These are phyloP conservation scores for Schizonepeta tenuifolia DNA, from an alignment of 257 asterid species.

Conservation along the genomic window DNA sequence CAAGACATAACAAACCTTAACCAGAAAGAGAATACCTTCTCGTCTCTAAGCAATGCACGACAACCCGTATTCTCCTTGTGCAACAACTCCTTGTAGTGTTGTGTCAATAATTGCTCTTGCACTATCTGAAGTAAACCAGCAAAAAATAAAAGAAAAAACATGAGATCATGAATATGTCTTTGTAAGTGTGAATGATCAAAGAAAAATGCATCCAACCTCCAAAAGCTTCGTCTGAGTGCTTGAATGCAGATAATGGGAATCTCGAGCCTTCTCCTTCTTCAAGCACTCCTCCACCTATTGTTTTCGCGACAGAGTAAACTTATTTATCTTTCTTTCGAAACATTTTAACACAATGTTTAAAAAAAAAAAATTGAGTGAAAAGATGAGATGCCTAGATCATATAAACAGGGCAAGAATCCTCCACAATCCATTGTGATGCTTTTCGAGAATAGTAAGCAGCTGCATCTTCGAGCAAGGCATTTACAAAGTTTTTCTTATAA, in stretches of 20 bases:
- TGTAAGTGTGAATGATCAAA: too few species aligned
- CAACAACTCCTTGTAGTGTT: constrained; percentile 46
- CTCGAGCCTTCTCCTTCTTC: constrained; percentile 60
- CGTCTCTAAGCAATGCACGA: constrained; percentile 56
- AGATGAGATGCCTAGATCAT: constrained; percentile 49
- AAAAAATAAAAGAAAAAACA: background rate
- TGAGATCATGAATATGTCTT: background rate
- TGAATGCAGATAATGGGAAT: constrained; percentile 55
- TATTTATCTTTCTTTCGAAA: too few species aligned
- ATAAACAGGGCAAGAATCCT: constrained; percentile 68
- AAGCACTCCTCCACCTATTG: constrained; percentile 48
- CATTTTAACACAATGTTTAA: too few species aligned
- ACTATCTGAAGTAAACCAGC: constrained; percentile 38
- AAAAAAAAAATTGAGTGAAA: too few species aligned
- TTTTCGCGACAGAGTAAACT: background rate
- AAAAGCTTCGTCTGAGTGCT: constrained; percentile 52
- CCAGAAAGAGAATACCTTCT: constrained; percentile 44
- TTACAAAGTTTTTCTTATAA: constrained; percentile 54
- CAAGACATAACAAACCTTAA: background rate
- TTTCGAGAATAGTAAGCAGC: constrained; percentile 58
- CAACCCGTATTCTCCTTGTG: constrained; percentile 72
- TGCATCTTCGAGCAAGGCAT: constrained; percentile 48
- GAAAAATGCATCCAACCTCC: constrained; percentile 41
- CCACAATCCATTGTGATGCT: constrained; percentile 62
- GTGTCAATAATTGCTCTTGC: constrained; percentile 48